These are phyloP conservation scores for Suillus tomentosus DNA, from an alignment of 768 basidiomycete genomes.

Conservation along the genomic window DNA sequence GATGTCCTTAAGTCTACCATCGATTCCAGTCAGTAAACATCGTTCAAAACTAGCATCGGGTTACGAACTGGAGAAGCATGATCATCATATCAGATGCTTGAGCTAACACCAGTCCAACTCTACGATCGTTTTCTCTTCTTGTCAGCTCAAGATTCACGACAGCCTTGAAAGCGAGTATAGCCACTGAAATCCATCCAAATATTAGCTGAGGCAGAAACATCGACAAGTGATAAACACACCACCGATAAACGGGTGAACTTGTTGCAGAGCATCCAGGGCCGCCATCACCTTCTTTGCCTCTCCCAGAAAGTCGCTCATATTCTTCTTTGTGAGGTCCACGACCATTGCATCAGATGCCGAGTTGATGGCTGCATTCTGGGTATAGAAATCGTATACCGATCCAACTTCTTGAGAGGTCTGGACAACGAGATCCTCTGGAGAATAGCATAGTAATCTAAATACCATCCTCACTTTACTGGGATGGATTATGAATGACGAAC, in stretches of 20 bases:
- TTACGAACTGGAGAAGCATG: constrained; percentile 45
- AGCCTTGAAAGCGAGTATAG: constrained; percentile 50
- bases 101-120: constrained; percentile 45
- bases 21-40: not conserved
- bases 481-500: not conserved
- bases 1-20: constrained; percentile 32
- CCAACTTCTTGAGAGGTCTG: not conserved
- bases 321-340: constrained; percentile 2
- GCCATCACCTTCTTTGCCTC: constrained; percentile 28
- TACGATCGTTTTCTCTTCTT: constrained; percentile 52
- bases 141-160: constrained; percentile 50
- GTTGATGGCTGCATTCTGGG: constrained; percentile 10
- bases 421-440: not conserved
- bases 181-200: constrained; percentile 34
- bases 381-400: not conserved
- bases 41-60: no score
- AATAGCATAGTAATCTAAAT: not conserved
- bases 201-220: not conserved
- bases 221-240: constrained; percentile 18
- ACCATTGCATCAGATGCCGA: not conserved
- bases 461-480: not conserved
- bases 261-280: constrained; percentile 28
- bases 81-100: constrained; percentile 55
- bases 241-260: constrained; percentile 30
- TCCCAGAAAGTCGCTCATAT: constrained; percentile 21